Base-by-base conservation (phyloP, 768 basidiomycete genomes). In the Gloeopeniophorella convolvens region DNA sequence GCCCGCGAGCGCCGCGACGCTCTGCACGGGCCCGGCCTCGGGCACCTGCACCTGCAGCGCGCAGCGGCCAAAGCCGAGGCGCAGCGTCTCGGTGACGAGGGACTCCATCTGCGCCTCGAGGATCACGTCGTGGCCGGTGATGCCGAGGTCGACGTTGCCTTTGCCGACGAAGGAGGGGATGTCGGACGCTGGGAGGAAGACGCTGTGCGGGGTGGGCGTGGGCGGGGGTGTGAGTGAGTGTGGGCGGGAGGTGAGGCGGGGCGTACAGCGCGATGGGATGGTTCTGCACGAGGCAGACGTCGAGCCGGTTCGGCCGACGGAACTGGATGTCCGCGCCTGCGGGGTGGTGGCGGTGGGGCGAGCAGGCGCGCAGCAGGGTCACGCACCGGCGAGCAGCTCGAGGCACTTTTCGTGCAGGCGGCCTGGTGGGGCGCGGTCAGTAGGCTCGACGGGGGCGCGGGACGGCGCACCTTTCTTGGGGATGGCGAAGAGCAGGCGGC, bases 131-230 rank as follows among this genome's bases (percentile, higher is more conserved):
- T 97, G 93, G 4, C 96, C 96, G 8, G 96, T 98, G 60, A 99
- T 96, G 5, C 96, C 96, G 36, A 99, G 75, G 60, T 97, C 89
- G 62, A 99, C 88, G 62, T 93, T 87, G 42, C 96, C 96, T 65
- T 95, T 93, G 35, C 93, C 96, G 37, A 99, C 96, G 68, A 98
- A 99, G 24, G 93, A 95, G 9, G 96, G 94, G 56, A 99, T 99
- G 63, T 99, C 96, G 5, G 87, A 76, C 1, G 96, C 96, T 20
- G 96, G 94, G 20, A 98, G 85, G 70, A 99, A 98, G 20, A 99
- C 86, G 6, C 95, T 97, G 65, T 20, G 12, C 26, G 23, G 5
- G 23, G 13, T 20, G 21, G 2, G 32, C 26, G 33, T 42, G 27
- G 4, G 35, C 26, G 11, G 42, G 44, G 43, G 9, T 5, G 9